phyloP scores from a whole-genome alignment of 2,329 filamentous ascomycete genomes.

The Calcarisporium arbuscula region DNA sequence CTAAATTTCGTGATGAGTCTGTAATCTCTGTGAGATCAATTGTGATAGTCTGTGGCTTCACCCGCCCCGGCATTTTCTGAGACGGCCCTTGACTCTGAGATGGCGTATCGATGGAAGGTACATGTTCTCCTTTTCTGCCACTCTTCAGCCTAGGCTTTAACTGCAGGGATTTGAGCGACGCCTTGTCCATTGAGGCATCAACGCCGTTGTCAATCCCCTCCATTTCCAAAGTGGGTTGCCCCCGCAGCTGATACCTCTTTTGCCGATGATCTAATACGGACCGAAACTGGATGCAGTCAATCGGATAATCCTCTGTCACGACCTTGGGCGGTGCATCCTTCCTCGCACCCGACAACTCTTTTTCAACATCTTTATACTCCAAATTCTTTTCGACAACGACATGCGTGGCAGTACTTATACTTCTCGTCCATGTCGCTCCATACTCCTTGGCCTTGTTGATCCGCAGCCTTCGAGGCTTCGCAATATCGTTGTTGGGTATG shows the following conservation, averaged over 20 bases:
- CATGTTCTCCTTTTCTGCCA: slow-evolving; percentile 31
- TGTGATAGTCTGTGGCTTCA: slow-evolving; percentile 19
- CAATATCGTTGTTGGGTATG: slow-evolving; percentile 72
- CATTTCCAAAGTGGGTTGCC: slow-evolving; percentile 33
- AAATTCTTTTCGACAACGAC: slow-evolving; percentile 70
- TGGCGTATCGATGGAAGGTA: slow-evolving; percentile 31
- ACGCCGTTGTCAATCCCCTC: too few species aligned
- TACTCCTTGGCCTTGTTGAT: slow-evolving; percentile 70
- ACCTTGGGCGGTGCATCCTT: slow-evolving; percentile 34
- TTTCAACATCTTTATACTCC: slow-evolving; percentile 56
- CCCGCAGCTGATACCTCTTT: slow-evolving; percentile 52
- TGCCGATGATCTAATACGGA: slow-evolving; percentile 53
- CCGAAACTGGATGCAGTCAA: slow-evolving; percentile 59
- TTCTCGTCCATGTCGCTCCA: slow-evolving; percentile 65
- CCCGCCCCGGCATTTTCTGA: slow-evolving; percentile 12
- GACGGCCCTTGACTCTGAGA: slow-evolving; percentile 25
- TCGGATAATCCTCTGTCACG: slow-evolving; percentile 62
- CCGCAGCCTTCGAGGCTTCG: slow-evolving; percentile 58
- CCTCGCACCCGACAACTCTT: slow-evolving; percentile 24
- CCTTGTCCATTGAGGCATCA: too few species aligned
- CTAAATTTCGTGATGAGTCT: slow-evolving; percentile 2
- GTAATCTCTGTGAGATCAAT: slow-evolving; percentile 14
- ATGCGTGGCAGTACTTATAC: slow-evolving; percentile 61
- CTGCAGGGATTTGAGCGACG: slow-evolving; percentile 33
- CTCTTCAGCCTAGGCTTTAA: slow-evolving; percentile 40